phyloP scores from a whole-genome alignment of 2,329 filamentous ascomycete genomes.

The Bertia moriformis region DNA sequence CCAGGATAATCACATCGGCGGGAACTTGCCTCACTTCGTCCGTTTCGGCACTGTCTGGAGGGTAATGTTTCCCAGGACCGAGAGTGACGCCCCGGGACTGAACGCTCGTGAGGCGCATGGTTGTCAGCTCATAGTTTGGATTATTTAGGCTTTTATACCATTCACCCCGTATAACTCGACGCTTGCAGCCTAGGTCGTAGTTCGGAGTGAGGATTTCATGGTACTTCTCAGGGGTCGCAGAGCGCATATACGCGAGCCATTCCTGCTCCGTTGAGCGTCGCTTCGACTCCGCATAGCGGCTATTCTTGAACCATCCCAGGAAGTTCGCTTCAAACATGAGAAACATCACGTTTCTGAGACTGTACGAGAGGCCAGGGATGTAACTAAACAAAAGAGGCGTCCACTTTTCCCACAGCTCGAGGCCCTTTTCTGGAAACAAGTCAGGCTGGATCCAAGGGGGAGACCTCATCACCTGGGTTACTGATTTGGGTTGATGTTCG shows the following conservation, averaged over 20 bases:
- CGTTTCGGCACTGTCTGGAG: slow-evolving; percentile 11
- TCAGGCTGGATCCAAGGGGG: slow-evolving; percentile 38
- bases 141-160: slow-evolving; percentile 34
- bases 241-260: slow-evolving; percentile 28
- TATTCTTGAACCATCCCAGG: slow-evolving; percentile 25
- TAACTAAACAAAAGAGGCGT: slow-evolving; percentile 24
- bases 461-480: slow-evolving; percentile 44
- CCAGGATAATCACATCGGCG: slow-evolving; percentile 40
- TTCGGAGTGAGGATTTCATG: slow-evolving; percentile 41
- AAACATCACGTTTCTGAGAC: slow-evolving; percentile 24
- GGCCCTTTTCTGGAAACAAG: slow-evolving; percentile 16
- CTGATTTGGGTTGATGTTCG: slow-evolving; percentile 26
- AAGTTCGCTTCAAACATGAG: slow-evolving; percentile 24
- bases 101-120: slow-evolving; percentile 29
- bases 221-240: slow-evolving; percentile 34
- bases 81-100: slow-evolving; percentile 30
- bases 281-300: slow-evolving; percentile 18
- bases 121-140: slow-evolving; percentile 34
- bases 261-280: slow-evolving; percentile 23
- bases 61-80: slow-evolving; percentile 31
- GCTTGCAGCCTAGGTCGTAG: slow-evolving; percentile 40
- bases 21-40: slow-evolving; percentile 23
- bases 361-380: slow-evolving; percentile 28
- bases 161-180: slow-evolving; percentile 33
- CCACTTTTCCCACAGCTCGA: slow-evolving; percentile 28